phyloP scores from a whole-genome alignment of 2,329 filamentous ascomycete genomes.

The Epichloe scottii region DNA sequence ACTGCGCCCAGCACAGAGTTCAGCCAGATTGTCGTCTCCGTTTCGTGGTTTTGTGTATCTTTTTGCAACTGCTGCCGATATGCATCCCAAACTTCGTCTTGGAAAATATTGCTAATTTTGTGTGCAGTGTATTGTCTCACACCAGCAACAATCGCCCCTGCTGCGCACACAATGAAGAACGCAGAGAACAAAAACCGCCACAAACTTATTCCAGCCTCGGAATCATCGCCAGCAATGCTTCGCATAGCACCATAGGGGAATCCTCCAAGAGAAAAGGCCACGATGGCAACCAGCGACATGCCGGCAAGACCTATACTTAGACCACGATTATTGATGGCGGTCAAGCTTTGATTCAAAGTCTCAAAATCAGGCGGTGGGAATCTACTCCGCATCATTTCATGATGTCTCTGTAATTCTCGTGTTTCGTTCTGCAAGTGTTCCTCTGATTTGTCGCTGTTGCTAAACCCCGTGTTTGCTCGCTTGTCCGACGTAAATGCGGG shows the following conservation, averaged over 20 bases:
- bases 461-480: conserved; percentile 24
- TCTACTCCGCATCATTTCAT: conserved; percentile 28
- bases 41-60: conserved; percentile 28
- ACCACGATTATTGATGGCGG: conserved; percentile 19
- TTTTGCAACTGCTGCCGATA: conserved; percentile 38
- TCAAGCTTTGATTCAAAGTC: conserved; percentile 22
- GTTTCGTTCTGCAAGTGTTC: conserved; percentile 25
- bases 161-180: conserved; percentile 12
- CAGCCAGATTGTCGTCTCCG: conserved; percentile 60
- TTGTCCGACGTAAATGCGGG: conserved; percentile 23
- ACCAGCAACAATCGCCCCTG: conserved; percentile 27
- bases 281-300: conserved; percentile 12
- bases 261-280: background rate
- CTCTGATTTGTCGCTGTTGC: conserved; percentile 26
- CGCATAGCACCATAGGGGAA: background rate
- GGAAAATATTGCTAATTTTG: conserved; percentile 49
- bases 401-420: conserved; percentile 21
- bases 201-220: conserved; percentile 13
- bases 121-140: conserved; percentile 49
- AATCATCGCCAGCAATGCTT: conserved; percentile 1
- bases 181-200: conserved; percentile 9
- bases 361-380: conserved; percentile 38
- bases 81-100: conserved; percentile 59
- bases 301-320: conserved; percentile 26
- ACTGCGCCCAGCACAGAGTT: conserved; percentile 55